These are phyloP conservation scores for Solanum dulcamara DNA, from an alignment of 257 asterid genomes.

Conservation along the genomic window DNA sequence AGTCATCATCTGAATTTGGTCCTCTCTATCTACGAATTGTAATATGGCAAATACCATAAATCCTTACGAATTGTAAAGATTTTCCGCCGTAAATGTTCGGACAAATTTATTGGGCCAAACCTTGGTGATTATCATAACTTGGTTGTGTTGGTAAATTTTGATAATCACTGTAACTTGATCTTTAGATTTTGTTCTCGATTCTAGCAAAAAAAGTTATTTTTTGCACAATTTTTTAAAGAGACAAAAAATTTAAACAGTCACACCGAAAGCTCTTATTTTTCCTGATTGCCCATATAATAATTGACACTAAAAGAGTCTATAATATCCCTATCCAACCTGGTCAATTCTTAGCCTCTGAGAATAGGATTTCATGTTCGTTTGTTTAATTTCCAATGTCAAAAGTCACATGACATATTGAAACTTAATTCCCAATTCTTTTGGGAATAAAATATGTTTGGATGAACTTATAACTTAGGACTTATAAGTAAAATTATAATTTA, in stretches of 20 bases:
- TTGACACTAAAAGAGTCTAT: background rate
- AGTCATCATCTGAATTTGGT: background rate
- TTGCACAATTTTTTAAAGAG: background rate
- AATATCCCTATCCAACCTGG: background rate
- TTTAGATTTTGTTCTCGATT: background rate
- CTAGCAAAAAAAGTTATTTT: background rate
- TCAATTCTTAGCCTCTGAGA: background rate
- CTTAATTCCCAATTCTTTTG: background rate
- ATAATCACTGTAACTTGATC: background rate
- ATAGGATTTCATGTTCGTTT: background rate
- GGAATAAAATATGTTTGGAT: too few relatives aligned
- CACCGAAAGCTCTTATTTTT: background rate
- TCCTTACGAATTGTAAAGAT: background rate
- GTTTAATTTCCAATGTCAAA: background rate
- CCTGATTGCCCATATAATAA: background rate
- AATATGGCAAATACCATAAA: background rate
- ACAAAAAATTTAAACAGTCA: background rate
- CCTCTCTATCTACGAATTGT: background rate
- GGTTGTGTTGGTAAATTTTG: too few relatives aligned
- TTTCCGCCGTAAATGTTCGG: background rate
- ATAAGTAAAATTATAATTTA: too few relatives aligned
- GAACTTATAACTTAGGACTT: too few relatives aligned
- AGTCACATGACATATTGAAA: background rate
- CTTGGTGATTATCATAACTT: background rate
- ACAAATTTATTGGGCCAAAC: background rate